Evolutionary conservation across 73 alveolate species (phyloP), one percentile per base, ranked within the genome.

Genomic region (Effrenium voratum): DNA sequence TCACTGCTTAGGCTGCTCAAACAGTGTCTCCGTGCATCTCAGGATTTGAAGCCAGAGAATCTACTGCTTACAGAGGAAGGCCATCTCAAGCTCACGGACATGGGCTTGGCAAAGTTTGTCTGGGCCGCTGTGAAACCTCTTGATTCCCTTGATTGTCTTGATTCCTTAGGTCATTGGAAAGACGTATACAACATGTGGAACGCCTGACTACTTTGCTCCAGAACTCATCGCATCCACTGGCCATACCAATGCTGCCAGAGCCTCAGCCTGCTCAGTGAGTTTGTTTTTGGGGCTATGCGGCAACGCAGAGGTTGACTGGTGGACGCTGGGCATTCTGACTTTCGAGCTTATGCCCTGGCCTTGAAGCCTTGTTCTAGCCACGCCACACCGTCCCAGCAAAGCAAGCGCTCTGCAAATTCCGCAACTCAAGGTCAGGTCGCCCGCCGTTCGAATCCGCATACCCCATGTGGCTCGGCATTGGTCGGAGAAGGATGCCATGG

Each of bases 191-290:
- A 81, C 94, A 1, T 93, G 99, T 24, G 99, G 99, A 12, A 93
- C 99, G 60, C 99, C 99, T 13, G 99, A 77, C 86, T 93, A 93
- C 88, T 83, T 93, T 34, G 99, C 99, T 44, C 99, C 99, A 40
- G 99, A 93, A 93, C 40, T 93, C 47, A 93, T 93, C 47, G 46
- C 98, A 28, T 59, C 92, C 34, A 45, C 93, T 38, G 98, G 98
- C 36, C 93, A 83, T 38, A 83, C 93, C 45, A 60, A 76, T 49
- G n/a, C n/a, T n/a, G n/a, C n/a, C n/a, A n/a, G n/a, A 19, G 63
- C 63, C 63, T 52, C 63, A 12, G 63, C 26, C 26, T 19, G 26
- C 19, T 19, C 19, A 8, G 26, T 52, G 63, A 52, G 8, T 52
- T 52, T 52, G 63, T 19, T 52, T 8, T 52, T 52, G 63, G 19